These are phyloP conservation scores for Babesia bigemina DNA, from an alignment of 169 alveolate genomes.

Conservation along the genomic window DNA sequence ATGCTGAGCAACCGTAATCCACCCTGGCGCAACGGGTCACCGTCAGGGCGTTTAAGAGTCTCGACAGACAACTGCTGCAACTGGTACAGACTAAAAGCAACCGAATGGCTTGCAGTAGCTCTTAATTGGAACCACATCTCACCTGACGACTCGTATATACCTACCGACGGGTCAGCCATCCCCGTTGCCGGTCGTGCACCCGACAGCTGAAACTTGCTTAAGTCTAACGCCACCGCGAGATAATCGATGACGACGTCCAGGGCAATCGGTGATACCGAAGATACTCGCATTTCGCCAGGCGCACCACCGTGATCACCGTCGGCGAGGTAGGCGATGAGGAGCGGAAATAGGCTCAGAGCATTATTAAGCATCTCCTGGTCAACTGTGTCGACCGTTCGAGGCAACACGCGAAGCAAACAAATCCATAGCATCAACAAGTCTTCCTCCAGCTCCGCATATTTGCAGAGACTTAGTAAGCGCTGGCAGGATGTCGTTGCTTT, in stretches of 20 bases:
- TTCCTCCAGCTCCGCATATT: slow-evolving; percentile 23
- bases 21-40: slow-evolving; percentile 4
- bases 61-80: slow-evolving; percentile 7
- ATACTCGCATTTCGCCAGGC: slow-evolving; percentile 2
- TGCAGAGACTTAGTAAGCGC: slow-evolving; percentile 1
- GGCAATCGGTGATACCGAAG: background rate
- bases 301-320: background rate
- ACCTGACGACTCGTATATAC: background rate
- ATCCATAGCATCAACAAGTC: slow-evolving; percentile 40
- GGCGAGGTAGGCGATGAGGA: slow-evolving; percentile 17
- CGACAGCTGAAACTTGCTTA: background rate
- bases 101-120: background rate
- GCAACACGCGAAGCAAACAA: slow-evolving; percentile 44
- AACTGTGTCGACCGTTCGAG: slow-evolving; percentile 14
- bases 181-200: background rate
- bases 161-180: background rate
- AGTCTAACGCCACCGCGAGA: slow-evolving; percentile 17
- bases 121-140: slow-evolving; percentile 10
- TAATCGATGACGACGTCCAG: slow-evolving; percentile 39
- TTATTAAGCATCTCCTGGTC: slow-evolving; percentile 11
- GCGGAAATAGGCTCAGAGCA: slow-evolving; percentile 27
- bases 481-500: background rate
- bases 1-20: slow-evolving; percentile 28
- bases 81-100: slow-evolving; percentile 3
- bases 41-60: slow-evolving; percentile 6